Evolutionary conservation across 495 filamentous ascomycete species (phyloP), one percentile per base, ranked within the genome.

Genomic region (Penicillium diatomitis): DNA sequence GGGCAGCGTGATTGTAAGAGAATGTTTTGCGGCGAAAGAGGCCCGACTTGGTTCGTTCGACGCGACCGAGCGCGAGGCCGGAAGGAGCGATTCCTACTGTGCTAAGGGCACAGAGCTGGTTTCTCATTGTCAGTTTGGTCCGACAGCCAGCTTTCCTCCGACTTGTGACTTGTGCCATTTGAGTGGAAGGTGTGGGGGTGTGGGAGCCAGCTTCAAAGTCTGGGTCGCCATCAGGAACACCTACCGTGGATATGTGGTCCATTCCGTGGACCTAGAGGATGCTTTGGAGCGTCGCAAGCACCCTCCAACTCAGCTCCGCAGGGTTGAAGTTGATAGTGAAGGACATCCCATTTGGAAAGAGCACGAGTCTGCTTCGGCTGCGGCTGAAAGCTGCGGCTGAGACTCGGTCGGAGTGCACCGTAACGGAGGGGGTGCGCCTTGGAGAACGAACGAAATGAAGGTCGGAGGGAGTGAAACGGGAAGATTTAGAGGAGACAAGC

Each of bases 41-140:
- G 20, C 56, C 53, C 20, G 57, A 41, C 37, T 58, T 59, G 12
- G 57, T 56, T 47, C 65, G 66, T 55, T 78, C 74, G 32, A 72
- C 74, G 58, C 76, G 77, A 63, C 79, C 83, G 55, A 86, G 71
- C 49, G 82, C 77, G 51, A 81, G 72, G 48, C 83, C 83, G 38
- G 80, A 74, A 40, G 81, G 74, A 53, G 83, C 82, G 52, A 83
- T 76, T 64, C 79, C 81, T 63, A 85, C 73, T 48, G 83, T 85
- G 72, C 81, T 79, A 56, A 81, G 68, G 55, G 83, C 83, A 82
- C 83, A 86, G 36, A 86, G 75, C 83, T 86, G 61, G 60, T 6
- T 5, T 6, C 32, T 5, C 11, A 31, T 9, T n/a, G 5, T 6
- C 4, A 9, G 38, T 20, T 40, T 29, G 6, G 35, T 11, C 3